Evolutionary conservation across 805 yeast genomes (phyloP).

Genomic region (Teunomyces cretensis): DNA sequence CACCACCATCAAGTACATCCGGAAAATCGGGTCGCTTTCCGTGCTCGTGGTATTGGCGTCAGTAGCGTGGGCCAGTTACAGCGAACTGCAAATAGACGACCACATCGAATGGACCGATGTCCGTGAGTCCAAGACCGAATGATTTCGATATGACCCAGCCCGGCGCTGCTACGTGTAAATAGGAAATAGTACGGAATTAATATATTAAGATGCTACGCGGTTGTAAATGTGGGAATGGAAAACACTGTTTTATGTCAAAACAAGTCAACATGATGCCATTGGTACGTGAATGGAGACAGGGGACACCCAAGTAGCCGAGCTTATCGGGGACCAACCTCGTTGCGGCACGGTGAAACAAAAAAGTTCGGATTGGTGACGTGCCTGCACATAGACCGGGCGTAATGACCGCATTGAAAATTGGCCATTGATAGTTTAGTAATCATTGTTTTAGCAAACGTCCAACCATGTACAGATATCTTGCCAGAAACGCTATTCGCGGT

Average conservation of each 20-base stretch:
- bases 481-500: conserved; percentile 13
- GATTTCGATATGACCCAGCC: conserved; percentile 1
- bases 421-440: conserved; percentile 1
- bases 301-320: too few relatives aligned
- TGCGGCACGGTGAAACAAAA: too few relatives aligned
- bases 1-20: conserved; percentile 23
- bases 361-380: not conserved
- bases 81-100: conserved; percentile 9
- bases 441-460: not conserved
- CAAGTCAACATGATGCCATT: too few relatives aligned
- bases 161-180: not conserved
- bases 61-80: conserved; percentile 27
- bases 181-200: not conserved
- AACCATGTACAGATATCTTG: conserved; percentile 20
- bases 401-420: not conserved
- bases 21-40: conserved; percentile 26
- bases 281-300: too few relatives aligned
- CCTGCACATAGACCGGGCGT: not conserved
- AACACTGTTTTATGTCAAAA: too few relatives aligned
- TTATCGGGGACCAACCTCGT: too few relatives aligned
- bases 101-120: conserved; percentile 14
- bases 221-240: not conserved
- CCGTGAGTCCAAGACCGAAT: conserved; percentile 21
- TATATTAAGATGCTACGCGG: not conserved
- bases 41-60: conserved; percentile 26